Base-by-base conservation (phyloP, 2,329 filamentous ascomycete genomes). In the Coniochaeta sp. region DNA sequence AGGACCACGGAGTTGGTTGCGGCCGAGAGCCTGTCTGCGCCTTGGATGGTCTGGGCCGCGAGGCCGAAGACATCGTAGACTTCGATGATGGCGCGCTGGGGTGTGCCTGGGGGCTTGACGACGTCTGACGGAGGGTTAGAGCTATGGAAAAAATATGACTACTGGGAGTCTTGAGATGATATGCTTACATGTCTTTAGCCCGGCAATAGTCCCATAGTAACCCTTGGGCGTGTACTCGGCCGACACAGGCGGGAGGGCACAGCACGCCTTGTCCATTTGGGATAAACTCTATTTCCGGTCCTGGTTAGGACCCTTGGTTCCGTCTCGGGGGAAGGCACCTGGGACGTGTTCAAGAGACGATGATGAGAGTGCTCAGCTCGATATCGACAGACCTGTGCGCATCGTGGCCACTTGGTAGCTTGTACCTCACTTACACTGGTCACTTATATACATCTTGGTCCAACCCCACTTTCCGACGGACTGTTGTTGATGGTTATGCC, bases 61-160 rank as follows among this genome's bases (percentile, higher is more conserved):
- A 74, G 63, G 62, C 79, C 77, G 63, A 81, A 80, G 64, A 81
- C 71, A 67, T 82, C 80, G 67, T 78, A 80, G 60, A 81, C 69
- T 61, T 75, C 69, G 19, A 82, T 67, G 11, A 81, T 70, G 52
- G 74, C 77, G 47, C 65, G 69, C 34, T 67, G 70, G 14, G 74
- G 67, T 36, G 68, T 65, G 11, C 68, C 24, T 7, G 47, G 67
- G 34, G 76, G 69, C 38, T 73, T 70, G 2, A 70, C 67, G 5
- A 76, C 67, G 59, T 79, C 78, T 69, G 67, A 61, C 9, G 59
- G 33, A 61, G n/a, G n/a, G 31, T 54, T 28, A 22, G 24, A 36
- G 9, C 28, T 31, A 9, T 31, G 3, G 3, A 16, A n/a, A n/a
- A n/a, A n/a, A n/a, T n/a, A 22, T 38, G 34, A 12, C 34, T 17